Base-by-base conservation (phyloP, 805 yeast genomes). In the Yueomyces sp. region DNA sequence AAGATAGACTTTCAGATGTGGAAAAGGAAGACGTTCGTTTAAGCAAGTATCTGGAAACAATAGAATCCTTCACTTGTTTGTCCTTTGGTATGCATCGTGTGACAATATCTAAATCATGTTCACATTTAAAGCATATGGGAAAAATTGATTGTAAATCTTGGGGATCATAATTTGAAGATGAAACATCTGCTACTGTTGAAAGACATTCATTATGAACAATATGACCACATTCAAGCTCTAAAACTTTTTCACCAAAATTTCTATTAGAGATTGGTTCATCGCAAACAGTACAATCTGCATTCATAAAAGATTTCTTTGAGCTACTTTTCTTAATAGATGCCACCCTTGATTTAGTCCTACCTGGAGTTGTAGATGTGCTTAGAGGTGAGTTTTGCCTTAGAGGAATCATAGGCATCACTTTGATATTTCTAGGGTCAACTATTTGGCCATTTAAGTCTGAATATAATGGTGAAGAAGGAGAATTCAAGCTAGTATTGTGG, bases 181-280 rank as follows among this genome's bases (percentile, higher is more conserved):
- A 26, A 27, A 40, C 44, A 3, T 62, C 68, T 52, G 69, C 54
- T 27, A 65, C 65, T 5, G 76, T 54, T 3, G 60, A 45, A 12
- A 77, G 63, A 53, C 86, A 79, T 44, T 76, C 75, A 42, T 75
- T 79, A 54, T 79, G 86, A 37, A 70, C 64, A 39, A 63, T 57
- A 53, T 79, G 83, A 1, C 70, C 73, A 59, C 86, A 79, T 37
- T 56, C 57, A 32, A 79, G 60, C 44, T 68, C 70, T 11, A 78
- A 57, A 2, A 76, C 56, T 39, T 62, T 65, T 50, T 70, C 79
- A 8, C 68, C 63, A 26, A 57, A 57, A 29, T 72, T 60, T 40
- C 70, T 72, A 30, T 69, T 65, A 19, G 66, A 64, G 4, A 77
- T 56, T 2, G 68, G 63, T 42, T 78, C 77, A 5, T 69, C 69